A percentile compares a stretch with the other conserved stretches of the same genome.
These are phyloP conservation scores for Jatropha podagrica DNA, from an alignment of 441 rosid genomes.

Conservation along the genomic window DNA sequence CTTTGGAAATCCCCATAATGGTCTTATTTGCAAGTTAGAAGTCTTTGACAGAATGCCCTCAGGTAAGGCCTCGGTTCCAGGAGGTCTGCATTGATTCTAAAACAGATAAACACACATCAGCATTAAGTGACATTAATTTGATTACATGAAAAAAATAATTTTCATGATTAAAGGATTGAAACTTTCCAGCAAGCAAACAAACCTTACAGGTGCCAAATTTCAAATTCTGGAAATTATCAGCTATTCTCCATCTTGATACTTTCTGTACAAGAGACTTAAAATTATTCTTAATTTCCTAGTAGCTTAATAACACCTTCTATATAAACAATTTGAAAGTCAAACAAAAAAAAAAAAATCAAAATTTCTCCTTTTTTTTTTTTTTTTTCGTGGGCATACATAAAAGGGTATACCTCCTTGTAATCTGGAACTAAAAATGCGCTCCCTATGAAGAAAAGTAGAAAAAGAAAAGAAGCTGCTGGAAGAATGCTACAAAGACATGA, in stretches of 20 bases:
- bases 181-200: slow-evolving; percentile 16
- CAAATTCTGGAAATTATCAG: slow-evolving; percentile 27
- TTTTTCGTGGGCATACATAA: background rate
- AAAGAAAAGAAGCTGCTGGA: slow-evolving; percentile 42
- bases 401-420: slow-evolving; percentile 38
- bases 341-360: background rate
- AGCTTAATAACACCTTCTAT: background rate
- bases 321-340: background rate
- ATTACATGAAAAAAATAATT: background rate
- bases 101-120: slow-evolving; percentile 24
- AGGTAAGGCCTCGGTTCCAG: slow-evolving; percentile 60
- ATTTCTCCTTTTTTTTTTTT: background rate
- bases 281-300: slow-evolving; percentile 6
- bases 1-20: slow-evolving; percentile 56
- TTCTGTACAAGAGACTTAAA: slow-evolving; percentile 37
- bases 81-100: slow-evolving; percentile 48
- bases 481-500: slow-evolving; percentile 37
- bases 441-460: slow-evolving; percentile 40
- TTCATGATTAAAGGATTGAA: background rate
- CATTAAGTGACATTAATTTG: background rate
- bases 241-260: slow-evolving; percentile 34
- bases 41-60: slow-evolving; percentile 46
- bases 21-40: slow-evolving; percentile 61
- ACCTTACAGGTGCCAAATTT: slow-evolving; percentile 45
- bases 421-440: slow-evolving; percentile 37